phyloP scores from a whole-genome alignment of 768 basidiomycete species.

The Serpula lacrymans region DNA sequence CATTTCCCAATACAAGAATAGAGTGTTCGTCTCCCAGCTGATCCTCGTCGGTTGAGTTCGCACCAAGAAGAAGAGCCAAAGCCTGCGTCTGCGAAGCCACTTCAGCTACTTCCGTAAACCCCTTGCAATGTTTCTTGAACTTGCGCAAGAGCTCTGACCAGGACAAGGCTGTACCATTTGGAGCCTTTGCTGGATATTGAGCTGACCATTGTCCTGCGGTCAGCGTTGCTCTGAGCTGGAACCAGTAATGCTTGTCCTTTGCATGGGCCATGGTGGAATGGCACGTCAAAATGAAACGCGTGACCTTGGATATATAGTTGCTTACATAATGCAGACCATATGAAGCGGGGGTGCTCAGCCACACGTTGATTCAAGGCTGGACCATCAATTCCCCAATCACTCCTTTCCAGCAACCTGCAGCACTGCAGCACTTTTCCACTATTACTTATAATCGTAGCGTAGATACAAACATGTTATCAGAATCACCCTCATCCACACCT shows the following conservation, averaged over 20 bases:
- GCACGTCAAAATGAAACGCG: too few relatives aligned
- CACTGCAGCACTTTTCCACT: too few relatives aligned
- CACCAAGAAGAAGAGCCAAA: constrained; percentile 53
- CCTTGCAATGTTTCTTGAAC: constrained; percentile 79
- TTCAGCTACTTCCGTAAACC: constrained; percentile 57
- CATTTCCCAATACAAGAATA: constrained; percentile 39
- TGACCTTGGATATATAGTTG: too few relatives aligned
- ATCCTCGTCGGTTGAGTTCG: constrained; percentile 50
- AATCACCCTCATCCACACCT: constrained; percentile 42
- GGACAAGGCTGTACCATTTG: constrained; percentile 48
- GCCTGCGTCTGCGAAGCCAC: constrained; percentile 67
- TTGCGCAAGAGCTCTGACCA: constrained; percentile 84
- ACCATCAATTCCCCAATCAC: too few relatives aligned
- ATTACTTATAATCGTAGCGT: too few relatives aligned
- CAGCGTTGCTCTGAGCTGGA: constrained; percentile 66
- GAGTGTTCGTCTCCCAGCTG: constrained; percentile 44
- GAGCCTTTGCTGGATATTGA: constrained; percentile 54
- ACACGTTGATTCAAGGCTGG: too few relatives aligned
- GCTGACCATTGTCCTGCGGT: constrained; percentile 75
- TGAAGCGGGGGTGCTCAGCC: too few relatives aligned
- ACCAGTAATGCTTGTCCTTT: constrained; percentile 79
- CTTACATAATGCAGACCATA: too few relatives aligned
- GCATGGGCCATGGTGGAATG: constrained; percentile 40
- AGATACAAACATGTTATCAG: constrained; percentile 30
- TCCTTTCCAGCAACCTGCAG: too few relatives aligned